Percentiles rank a stretch among this genome's conserved stretches.
Evolutionary conservation across 768 basidiomycete genomes (phyloP).

Genomic region (Candolleomyces efflorescens): DNA sequence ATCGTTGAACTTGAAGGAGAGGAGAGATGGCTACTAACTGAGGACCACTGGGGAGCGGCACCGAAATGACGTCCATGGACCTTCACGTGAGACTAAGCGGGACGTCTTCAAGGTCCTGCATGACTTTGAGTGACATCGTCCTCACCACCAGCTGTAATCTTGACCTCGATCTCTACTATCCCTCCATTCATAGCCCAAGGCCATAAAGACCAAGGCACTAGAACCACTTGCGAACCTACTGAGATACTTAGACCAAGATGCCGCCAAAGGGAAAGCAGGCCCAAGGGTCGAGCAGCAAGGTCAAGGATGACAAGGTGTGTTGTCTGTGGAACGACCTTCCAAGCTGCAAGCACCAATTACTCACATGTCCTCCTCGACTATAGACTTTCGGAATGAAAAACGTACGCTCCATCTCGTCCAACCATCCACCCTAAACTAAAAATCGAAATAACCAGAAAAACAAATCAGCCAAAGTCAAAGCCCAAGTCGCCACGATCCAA

Average conservation of each 20-base stretch:
- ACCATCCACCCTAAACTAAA: slow-evolving; percentile 1
- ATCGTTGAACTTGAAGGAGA: too few relatives aligned
- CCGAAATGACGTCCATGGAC: too few relatives aligned
- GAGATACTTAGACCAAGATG: slow-evolving; percentile 36
- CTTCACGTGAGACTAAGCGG: too few relatives aligned
- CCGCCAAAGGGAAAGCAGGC: slow-evolving; percentile 75
- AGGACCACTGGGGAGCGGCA: too few relatives aligned
- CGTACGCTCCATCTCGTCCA: slow-evolving; percentile 39
- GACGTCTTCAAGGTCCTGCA: too few relatives aligned
- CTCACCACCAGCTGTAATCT: not conserved
- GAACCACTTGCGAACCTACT: not conserved
- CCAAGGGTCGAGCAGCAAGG: slow-evolving; percentile 58
- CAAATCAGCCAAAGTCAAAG: slow-evolving; percentile 90
- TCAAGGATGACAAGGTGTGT: slow-evolving; percentile 78
- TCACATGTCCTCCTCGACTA: slow-evolving; percentile 8
- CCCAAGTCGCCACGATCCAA: slow-evolving; percentile 76
- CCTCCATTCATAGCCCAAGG: not conserved
- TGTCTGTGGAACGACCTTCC: slow-evolving; percentile 8
- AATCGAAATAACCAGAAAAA: slow-evolving; percentile 93
- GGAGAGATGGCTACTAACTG: too few relatives aligned
- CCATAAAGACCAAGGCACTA: not conserved
- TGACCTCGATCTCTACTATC: not conserved
- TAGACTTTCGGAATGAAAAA: slow-evolving; percentile 91
- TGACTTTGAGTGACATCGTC: too few relatives aligned
- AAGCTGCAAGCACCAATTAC: too few relatives aligned